Evolutionary conservation across 139 green algal genomes (phyloP), one percentile per base, ranked within the genome.

Genomic region (Chlamydomonas schloesseri): DNA sequence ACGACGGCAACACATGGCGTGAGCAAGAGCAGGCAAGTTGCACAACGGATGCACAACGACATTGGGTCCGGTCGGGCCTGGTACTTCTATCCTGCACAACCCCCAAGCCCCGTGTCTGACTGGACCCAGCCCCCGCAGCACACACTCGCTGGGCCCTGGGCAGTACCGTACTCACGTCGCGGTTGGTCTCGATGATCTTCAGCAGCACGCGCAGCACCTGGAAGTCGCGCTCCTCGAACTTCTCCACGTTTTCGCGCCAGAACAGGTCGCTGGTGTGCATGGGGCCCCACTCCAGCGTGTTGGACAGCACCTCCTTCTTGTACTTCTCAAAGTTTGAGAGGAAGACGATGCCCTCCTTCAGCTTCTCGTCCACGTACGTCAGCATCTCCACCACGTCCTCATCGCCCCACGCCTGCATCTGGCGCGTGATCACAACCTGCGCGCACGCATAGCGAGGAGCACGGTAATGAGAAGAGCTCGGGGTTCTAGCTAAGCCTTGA

Each of bases 171-270:
- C 82, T 73, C 86, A 91, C 81, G 79, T 99, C 96, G 11, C 93
- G 83, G 42, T 76, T 92, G 8, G 88, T 91, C 90, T 99, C 95
- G 53, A 99, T 89, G 60, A 99, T 86, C 86, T 95, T 96, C 42
- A 99, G 86, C 92, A 99, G 91, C 81, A 96, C 92, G 26, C 95
- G 87, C 84, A 99, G 88, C 46, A 99, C 80, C 93, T 97, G 93
- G 90, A 96, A 98, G 92, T 99, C 96, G 75, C 96, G 95, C 31
- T 99, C 96, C 76, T 97, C 95, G 84, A 99, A 96, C 77, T 96
- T 94, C 34, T 94, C 89, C 8, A 96, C 88, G 82, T 99, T 98
- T 74, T 98, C 93, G 31, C 88, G 86, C 92, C 92, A 96, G 87
- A 96, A 96, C 14, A 82, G 50, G 29, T 96, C 91, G 62, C 84